A percentile compares a stretch with the other conserved stretches of the same genome.
Evolutionary conservation across 345 rosid genomes (phyloP).

Genomic region (Lagerstroemia speciosa): DNA sequence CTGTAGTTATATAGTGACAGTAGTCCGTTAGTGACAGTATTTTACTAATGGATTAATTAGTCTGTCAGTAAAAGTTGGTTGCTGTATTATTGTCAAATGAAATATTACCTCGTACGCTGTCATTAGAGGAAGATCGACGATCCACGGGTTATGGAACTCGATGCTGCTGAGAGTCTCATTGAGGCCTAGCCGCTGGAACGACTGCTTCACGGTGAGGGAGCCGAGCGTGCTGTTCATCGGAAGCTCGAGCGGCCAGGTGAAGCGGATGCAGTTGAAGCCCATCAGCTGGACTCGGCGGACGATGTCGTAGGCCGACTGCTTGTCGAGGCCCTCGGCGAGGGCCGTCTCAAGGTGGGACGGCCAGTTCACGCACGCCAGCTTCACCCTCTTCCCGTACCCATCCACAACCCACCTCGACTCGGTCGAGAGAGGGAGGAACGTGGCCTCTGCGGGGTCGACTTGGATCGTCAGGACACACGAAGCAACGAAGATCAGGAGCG

Average conservation of each 20-base stretch:
- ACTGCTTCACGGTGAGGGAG: slow-evolving; percentile 17
- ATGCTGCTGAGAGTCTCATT: slow-evolving; percentile 22
- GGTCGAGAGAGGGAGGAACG: slow-evolving; percentile 8
- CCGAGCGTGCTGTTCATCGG: slow-evolving; percentile 21
- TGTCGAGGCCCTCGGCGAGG: slow-evolving; percentile 41
- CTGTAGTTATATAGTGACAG: too few relatives aligned
- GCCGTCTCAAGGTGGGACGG: slow-evolving; percentile 20
- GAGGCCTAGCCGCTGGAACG: slow-evolving; percentile 22
- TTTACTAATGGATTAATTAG: too few relatives aligned
- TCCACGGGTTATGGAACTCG: slow-evolving; percentile 25
- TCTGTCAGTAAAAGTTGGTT: too few relatives aligned
- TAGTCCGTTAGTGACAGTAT: too few relatives aligned
- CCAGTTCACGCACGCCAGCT: slow-evolving; percentile 20
- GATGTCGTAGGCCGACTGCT: slow-evolving; percentile 23
- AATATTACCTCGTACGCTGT: slow-evolving; percentile 35
- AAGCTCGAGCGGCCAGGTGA: slow-evolving; percentile 34
- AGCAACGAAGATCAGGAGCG: background rate
- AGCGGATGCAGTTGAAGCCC: slow-evolving; percentile 38
- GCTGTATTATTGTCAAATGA: too few relatives aligned
- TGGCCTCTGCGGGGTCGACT: background rate
- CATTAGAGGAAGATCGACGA: slow-evolving; percentile 25
- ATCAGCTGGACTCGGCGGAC: slow-evolving; percentile 15
- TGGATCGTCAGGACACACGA: background rate
- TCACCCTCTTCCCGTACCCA: slow-evolving; percentile 7
- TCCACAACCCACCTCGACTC: slow-evolving; percentile 15